Conservation (phyloP, 2,329 filamentous ascomycete genomes). For the Clarireedia homoeocarpa region DNA sequence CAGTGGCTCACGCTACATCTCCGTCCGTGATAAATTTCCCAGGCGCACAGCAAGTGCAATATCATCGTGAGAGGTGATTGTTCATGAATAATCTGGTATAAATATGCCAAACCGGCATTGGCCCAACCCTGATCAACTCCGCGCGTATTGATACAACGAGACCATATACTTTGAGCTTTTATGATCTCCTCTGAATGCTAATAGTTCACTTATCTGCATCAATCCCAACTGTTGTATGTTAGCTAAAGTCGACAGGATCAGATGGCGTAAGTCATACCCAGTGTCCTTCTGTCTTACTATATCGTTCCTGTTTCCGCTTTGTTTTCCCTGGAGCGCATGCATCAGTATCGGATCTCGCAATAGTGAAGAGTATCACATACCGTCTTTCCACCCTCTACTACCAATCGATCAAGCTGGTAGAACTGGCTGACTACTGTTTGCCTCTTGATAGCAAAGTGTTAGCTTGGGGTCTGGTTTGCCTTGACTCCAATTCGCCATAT, state of each 20-base stretch:
- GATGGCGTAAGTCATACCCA: slow-evolving; percentile 47
- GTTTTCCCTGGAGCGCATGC: slow-evolving; percentile 49
- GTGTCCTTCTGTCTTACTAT: slow-evolving; percentile 72
- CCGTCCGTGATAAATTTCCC: too few relatives aligned
- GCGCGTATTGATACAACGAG: slow-evolving; percentile 1
- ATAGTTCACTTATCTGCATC: background rate
- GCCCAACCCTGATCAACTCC: slow-evolving; percentile 2
- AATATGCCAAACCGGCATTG: slow-evolving; percentile 2
- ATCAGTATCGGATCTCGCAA: slow-evolving; percentile 8
- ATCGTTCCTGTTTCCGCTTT: slow-evolving; percentile 56
- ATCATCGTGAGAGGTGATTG: background rate
- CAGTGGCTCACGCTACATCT: too few relatives aligned
- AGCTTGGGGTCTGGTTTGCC: slow-evolving; percentile 9
- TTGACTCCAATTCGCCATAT: background rate
- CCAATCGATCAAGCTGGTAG: slow-evolving; percentile 83
- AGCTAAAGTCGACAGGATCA: background rate
- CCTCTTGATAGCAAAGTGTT: slow-evolving; percentile 49
- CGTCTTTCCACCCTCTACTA: slow-evolving; percentile 81
- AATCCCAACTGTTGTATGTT: slow-evolving; percentile 4
- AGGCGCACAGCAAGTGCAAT: too few relatives aligned
- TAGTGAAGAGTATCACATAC: slow-evolving; percentile 38
- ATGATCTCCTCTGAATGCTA: background rate
- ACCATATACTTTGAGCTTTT: background rate
- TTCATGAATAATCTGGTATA: slow-evolving; percentile 2
- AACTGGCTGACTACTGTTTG: slow-evolving; percentile 95